A percentile compares a stretch with the other conserved stretches of the same genome.
Evolutionary conservation across 768 basidiomycete genomes (phyloP).

Genomic region (Trametopsis cervina): DNA sequence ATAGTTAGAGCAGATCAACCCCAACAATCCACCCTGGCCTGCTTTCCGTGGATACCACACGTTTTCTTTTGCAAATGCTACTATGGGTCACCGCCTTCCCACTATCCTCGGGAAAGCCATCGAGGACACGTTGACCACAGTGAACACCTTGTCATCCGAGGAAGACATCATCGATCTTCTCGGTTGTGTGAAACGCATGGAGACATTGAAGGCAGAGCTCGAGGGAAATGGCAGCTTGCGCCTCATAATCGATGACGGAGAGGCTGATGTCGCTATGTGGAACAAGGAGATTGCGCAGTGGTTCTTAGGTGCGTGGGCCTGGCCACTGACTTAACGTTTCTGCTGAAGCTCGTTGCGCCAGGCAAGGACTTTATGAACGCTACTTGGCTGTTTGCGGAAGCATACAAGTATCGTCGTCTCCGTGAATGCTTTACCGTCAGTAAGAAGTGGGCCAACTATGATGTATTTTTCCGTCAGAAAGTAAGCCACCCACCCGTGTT

Average conservation of each 20-base stretch:
- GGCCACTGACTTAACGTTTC: not conserved
- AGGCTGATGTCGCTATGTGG: constrained; percentile 91
- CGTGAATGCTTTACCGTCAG: constrained; percentile 91
- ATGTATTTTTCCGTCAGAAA: constrained; percentile 94
- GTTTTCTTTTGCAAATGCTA: constrained; percentile 83
- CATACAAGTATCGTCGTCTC: constrained; percentile 87
- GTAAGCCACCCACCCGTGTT: constrained; percentile 24
- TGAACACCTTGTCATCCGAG: constrained; percentile 81
- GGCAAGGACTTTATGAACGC: constrained; percentile 94
- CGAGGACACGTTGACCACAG: constrained; percentile 82
- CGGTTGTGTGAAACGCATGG: constrained; percentile 85
- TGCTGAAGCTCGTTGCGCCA: constrained; percentile 17
- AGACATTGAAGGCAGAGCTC: constrained; percentile 80
- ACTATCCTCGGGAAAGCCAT: constrained; percentile 96
- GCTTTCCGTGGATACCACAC: constrained; percentile 65
- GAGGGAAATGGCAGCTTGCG: constrained; percentile 78
- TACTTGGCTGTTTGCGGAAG: constrained; percentile 94
- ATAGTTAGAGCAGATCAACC: constrained; percentile 48
- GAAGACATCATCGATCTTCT: constrained; percentile 81
- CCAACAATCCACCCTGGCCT: constrained; percentile 80
- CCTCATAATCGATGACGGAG: constrained; percentile 85
- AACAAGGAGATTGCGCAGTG: constrained; percentile 96
- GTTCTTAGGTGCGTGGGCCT: constrained; percentile 61
- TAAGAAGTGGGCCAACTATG: constrained; percentile 86
- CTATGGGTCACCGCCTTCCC: constrained; percentile 93